Percentiles rank a stretch among this genome's conserved stretches.
Evolutionary conservation across 495 filamentous ascomycete genomes (phyloP).

Genomic region (Rhypophila decipiens): DNA sequence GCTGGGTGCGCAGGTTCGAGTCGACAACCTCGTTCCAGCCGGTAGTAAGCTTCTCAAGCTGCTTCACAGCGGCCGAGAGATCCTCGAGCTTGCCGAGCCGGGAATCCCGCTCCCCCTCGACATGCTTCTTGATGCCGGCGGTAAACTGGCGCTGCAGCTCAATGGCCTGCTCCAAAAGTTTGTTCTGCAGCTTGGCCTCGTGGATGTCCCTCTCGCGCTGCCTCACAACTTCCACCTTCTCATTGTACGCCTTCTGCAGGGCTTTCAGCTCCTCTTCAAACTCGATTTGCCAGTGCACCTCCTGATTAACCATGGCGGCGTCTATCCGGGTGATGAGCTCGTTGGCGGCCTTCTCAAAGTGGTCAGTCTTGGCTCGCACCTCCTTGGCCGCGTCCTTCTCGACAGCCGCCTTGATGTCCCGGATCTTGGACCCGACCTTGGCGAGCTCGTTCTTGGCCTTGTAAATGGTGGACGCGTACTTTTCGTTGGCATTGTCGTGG

Average conservation of each 20-base stretch:
- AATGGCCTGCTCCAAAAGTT: constrained; percentile 85
- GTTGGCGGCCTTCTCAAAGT: constrained; percentile 42
- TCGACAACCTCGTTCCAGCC: constrained; percentile 86
- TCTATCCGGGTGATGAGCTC: constrained; percentile 79
- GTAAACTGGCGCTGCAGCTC: constrained; percentile 79
- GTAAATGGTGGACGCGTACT: constrained; percentile 66
- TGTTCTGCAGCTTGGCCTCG: constrained; percentile 74
- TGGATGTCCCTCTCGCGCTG: constrained; percentile 65
- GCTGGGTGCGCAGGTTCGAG: constrained; percentile 83
- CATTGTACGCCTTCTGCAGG: constrained; percentile 65
- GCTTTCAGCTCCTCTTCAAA: constrained; percentile 84
- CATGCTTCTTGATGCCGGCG: constrained; percentile 66
- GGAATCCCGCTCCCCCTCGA: constrained; percentile 82
- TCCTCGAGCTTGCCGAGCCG: constrained; percentile 80
- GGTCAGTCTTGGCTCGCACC: constrained; percentile 58
- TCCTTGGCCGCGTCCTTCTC: constrained; percentile 69
- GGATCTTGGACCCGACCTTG: constrained; percentile 68
- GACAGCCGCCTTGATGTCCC: constrained; percentile 57
- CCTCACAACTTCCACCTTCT: constrained; percentile 70
- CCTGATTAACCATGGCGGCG: constrained; percentile 64
- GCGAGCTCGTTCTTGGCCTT: constrained; percentile 81
- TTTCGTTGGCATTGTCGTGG: constrained; percentile 64
- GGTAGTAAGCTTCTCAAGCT: constrained; percentile 77
- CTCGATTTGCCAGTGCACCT: constrained; percentile 74
- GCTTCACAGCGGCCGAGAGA: constrained; percentile 64